Percentiles rank a stretch among this genome's conserved stretches.
Conservation (phyloP, 192 early-diverging fungal species). For the Mortierella alpina region DNA sequence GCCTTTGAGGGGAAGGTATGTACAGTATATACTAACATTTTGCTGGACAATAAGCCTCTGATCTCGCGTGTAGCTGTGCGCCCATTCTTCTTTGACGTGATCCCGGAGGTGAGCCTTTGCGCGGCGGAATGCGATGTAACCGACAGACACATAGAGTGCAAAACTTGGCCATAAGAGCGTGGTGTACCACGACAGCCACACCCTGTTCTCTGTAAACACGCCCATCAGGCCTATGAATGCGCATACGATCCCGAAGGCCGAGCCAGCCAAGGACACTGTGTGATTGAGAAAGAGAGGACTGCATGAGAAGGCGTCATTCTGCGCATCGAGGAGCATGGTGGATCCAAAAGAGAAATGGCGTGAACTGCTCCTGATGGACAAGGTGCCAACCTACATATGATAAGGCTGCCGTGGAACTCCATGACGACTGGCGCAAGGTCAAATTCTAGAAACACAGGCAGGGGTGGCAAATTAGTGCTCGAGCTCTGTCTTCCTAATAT, state of each 20-base stretch:
- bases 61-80: constrained; percentile 18
- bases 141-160: constrained; percentile 38
- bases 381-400: constrained; percentile 24
- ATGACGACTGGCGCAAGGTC: constrained; percentile 17
- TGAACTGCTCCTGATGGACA: no score
- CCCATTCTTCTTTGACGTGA: constrained; percentile 53
- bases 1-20: not conserved
- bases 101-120: constrained; percentile 39
- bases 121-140: constrained; percentile 53
- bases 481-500: not conserved
- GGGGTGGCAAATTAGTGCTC: not conserved
- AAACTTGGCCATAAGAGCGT: constrained; percentile 53
- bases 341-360: not conserved
- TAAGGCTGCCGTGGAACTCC: constrained; percentile 38
- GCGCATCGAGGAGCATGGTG: not conserved
- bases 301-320: not conserved
- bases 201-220: constrained; percentile 39
- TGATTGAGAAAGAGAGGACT: not conserved
- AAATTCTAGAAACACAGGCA: not conserved
- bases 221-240: constrained; percentile 44
- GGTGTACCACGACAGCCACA: constrained; percentile 31
- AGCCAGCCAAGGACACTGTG: constrained; percentile 38
- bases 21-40: constrained; percentile 24
- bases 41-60: constrained; percentile 48
- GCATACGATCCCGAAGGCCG: constrained; percentile 17